These are phyloP conservation scores for Conoideocrella luteorostrata DNA, from an alignment of 2,329 filamentous ascomycete species.

Conservation along the genomic window DNA sequence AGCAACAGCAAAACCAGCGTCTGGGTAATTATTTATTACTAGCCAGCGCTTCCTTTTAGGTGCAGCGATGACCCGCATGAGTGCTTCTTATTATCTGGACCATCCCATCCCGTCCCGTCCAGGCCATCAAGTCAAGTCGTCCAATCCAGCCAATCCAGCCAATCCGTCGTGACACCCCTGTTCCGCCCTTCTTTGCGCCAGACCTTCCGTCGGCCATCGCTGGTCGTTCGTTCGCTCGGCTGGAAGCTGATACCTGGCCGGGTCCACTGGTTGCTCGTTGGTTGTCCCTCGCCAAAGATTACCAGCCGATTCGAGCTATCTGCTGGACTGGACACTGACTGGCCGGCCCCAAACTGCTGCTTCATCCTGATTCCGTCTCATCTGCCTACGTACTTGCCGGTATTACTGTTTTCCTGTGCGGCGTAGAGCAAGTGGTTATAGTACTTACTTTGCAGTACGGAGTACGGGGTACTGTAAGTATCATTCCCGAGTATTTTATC, in stretches of 20 bases:
- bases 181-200: conserved; percentile 6
- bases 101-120: not conserved
- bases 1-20: too few species aligned
- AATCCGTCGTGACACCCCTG: conserved; percentile 3
- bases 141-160: conserved; percentile 1
- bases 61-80: not conserved
- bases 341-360: too few species aligned
- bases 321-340: not conserved
- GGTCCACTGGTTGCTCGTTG: conserved; percentile 7
- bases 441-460: too few species aligned
- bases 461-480: too few species aligned
- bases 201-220: conserved; percentile 2
- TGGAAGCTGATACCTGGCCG: not conserved
- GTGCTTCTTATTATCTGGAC: not conserved
- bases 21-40: too few species aligned
- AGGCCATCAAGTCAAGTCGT: not conserved
- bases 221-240: not conserved
- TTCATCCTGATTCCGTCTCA: not conserved
- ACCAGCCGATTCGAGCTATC: not conserved
- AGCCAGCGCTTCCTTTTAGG: not conserved
- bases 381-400: conserved; percentile 1
- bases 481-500: too few species aligned
- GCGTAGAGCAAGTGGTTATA: too few species aligned
- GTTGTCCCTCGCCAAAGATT: conserved; percentile 3
- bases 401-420: too few species aligned